Evolutionary conservation across 345 rosid genomes (phyloP).

Genomic region (Eucalyptus guilfoylei): DNA sequence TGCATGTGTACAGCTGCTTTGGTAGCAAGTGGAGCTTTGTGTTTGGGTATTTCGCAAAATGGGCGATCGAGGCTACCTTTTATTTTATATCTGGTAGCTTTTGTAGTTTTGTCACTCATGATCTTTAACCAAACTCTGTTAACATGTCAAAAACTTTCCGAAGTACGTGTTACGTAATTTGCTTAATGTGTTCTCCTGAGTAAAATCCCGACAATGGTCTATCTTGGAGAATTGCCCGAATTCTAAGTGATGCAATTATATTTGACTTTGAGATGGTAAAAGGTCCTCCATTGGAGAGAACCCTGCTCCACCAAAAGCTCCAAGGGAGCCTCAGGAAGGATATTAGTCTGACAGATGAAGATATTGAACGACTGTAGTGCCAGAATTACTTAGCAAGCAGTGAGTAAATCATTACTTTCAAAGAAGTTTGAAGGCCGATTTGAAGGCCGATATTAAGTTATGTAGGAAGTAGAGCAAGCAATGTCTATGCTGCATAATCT

Average conservation of each 20-base stretch:
- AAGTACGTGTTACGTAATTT: too few relatives aligned
- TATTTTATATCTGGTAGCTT: neutral
- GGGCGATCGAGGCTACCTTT: accelerated
- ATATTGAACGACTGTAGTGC: neutral
- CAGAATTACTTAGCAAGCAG: neutral
- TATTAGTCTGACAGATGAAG: neutral
- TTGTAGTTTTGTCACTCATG: neutral
- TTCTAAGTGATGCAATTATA: neutral
- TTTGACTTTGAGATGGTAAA: neutral
- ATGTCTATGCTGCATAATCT: neutral
- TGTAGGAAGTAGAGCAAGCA: neutral
- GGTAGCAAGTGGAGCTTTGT: neutral
- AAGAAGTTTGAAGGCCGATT: neutral
- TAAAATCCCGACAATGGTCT: neutral
- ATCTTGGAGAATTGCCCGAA: neutral
- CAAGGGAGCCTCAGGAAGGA: neutral
- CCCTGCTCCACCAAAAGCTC: neutral
- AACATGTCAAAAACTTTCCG: neutral
- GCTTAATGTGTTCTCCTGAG: neutral
- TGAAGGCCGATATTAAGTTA: neutral
- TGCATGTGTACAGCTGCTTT: accelerated
- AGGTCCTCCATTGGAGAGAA: neutral
- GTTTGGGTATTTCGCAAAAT: neutral
- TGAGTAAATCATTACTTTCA: neutral
- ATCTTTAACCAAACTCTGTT: neutral